Evolutionary conservation across 371 early-diverging fungal species (phyloP).

Genomic region (Edhazardia aedis): DNA sequence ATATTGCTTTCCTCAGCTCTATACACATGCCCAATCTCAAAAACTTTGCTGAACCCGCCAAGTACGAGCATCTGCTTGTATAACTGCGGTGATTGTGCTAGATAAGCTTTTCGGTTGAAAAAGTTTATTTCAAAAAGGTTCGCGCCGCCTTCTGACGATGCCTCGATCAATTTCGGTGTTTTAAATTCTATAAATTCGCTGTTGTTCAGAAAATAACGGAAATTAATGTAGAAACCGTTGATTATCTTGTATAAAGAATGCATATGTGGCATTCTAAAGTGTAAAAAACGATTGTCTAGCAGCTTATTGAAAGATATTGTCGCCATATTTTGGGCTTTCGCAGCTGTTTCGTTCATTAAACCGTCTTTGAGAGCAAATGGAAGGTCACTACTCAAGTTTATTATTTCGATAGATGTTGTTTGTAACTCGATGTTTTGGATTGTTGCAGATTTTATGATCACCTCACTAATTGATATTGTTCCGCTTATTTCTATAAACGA

Average conservation of each 20-base stretch:
- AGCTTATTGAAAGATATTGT: constrained; percentile 33
- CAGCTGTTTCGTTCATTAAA: constrained; percentile 5
- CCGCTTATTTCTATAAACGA: constrained; percentile 35
- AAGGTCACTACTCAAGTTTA: constrained; percentile 22
- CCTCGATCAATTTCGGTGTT: constrained; percentile 80
- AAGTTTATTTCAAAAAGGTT: constrained; percentile 86
- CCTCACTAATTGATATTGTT: constrained; percentile 5
- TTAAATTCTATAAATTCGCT: constrained; percentile 84
- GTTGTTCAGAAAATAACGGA: constrained; percentile 66
- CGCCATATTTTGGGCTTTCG: constrained; percentile 10
- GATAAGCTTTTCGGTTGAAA: constrained; percentile 72
- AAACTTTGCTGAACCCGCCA: constrained; percentile 85
- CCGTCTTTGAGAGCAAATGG: constrained; percentile 43
- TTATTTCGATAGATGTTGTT: constrained; percentile 8
- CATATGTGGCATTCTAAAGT: constrained; percentile 34
- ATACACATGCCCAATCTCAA: constrained; percentile 95
- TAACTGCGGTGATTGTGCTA: constrained; percentile 96
- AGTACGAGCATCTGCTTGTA: constrained; percentile 98
- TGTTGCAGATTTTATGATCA: constrained; percentile 27
- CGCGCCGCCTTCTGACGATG: constrained; percentile 92
- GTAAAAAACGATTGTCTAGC: constrained; percentile 41
- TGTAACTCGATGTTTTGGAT: constrained; percentile 33
- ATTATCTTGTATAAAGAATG: constrained; percentile 36
- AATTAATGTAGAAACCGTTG: constrained; percentile 36
- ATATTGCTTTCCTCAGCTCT: constrained; percentile 94